A percentile compares a stretch with the other conserved stretches of the same genome.
These are phyloP conservation scores for Globisporangium emineosum DNA, from an alignment of 352 stramenopile genomes.

Conservation along the genomic window DNA sequence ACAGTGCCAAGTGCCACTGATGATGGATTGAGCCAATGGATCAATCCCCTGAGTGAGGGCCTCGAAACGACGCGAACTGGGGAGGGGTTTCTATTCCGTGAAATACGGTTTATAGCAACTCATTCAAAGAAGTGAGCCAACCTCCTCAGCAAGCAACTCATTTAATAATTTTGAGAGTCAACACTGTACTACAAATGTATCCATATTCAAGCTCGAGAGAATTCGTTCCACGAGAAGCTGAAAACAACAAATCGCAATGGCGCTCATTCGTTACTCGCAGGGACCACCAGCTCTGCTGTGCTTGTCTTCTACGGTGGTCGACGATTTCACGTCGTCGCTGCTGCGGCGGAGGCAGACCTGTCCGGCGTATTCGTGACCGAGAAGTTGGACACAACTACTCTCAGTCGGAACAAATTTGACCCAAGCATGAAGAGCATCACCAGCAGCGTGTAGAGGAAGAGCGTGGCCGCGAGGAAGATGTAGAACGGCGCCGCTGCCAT, in stretches of 20 bases:
- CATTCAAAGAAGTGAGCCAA: no score
- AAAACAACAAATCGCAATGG: no score
- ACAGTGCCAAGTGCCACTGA: background rate
- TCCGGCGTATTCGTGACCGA: background rate
- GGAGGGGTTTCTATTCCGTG: no score
- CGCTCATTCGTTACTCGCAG: background rate
- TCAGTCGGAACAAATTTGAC: slow-evolving; percentile 24
- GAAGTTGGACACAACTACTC: slow-evolving; percentile 3
- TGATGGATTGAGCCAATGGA: background rate
- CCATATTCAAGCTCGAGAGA: no score
- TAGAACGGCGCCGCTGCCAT: slow-evolving; percentile 25
- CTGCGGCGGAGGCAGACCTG: background rate
- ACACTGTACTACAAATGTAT: no score
- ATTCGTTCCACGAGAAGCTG: no score
- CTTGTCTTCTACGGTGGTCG: background rate
- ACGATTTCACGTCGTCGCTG: background rate
- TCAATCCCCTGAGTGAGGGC: background rate
- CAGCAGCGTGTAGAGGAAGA: slow-evolving; percentile 25
- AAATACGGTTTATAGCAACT: no score
- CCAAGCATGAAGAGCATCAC: slow-evolving; percentile 31
- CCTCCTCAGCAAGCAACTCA: no score
- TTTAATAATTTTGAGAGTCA: no score
- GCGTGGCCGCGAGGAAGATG: slow-evolving; percentile 20
- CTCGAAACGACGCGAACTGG: background rate
- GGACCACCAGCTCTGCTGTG: background rate